Evolutionary conservation across 805 yeast genomes (phyloP).

Genomic region (Monosporozyma aerobia): DNA sequence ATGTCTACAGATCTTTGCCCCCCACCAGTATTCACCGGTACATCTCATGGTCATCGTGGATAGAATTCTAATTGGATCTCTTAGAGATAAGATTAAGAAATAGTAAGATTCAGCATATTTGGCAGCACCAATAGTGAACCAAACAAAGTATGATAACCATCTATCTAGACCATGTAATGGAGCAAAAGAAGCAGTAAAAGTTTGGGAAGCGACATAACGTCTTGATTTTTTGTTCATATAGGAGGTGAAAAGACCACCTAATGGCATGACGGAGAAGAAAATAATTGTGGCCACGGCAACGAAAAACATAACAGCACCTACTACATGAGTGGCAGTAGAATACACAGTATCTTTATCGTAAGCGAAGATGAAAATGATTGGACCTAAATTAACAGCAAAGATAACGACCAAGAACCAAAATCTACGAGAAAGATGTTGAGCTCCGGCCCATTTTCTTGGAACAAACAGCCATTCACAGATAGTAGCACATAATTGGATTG

Average conservation of each 20-base stretch:
- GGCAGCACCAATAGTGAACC: slow-evolving; percentile 85
- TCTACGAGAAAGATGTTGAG: slow-evolving; percentile 90
- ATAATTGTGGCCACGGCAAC: slow-evolving; percentile 75
- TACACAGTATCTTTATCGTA: slow-evolving; percentile 60
- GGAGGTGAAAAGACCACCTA: slow-evolving; percentile 92
- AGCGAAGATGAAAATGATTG: slow-evolving; percentile 76
- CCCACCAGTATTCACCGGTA: slow-evolving; percentile 87
- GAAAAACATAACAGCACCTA: slow-evolving; percentile 81
- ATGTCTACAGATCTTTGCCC: slow-evolving; percentile 62
- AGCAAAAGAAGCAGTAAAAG: slow-evolving; percentile 88
- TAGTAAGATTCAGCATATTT: slow-evolving; percentile 85
- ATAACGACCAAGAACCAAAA: slow-evolving; percentile 62
- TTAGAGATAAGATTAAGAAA: slow-evolving; percentile 78
- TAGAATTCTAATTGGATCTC: slow-evolving; percentile 91
- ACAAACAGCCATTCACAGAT: slow-evolving; percentile 90
- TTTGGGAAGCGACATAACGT: slow-evolving; percentile 84
- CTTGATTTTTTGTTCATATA: slow-evolving; percentile 82
- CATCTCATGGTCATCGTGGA: slow-evolving; percentile 86
- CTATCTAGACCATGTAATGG: slow-evolving; percentile 78
- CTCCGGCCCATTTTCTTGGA: slow-evolving; percentile 98
- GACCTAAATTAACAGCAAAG: slow-evolving; percentile 67
- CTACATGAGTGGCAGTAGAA: slow-evolving; percentile 65
- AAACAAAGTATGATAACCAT: slow-evolving; percentile 91
- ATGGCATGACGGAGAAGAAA: slow-evolving; percentile 90
- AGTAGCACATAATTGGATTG: slow-evolving; percentile 80